Evolutionary conservation across 2,329 filamentous ascomycete genomes (phyloP).

Genomic region (Fusarium pseudograminearum): DNA sequence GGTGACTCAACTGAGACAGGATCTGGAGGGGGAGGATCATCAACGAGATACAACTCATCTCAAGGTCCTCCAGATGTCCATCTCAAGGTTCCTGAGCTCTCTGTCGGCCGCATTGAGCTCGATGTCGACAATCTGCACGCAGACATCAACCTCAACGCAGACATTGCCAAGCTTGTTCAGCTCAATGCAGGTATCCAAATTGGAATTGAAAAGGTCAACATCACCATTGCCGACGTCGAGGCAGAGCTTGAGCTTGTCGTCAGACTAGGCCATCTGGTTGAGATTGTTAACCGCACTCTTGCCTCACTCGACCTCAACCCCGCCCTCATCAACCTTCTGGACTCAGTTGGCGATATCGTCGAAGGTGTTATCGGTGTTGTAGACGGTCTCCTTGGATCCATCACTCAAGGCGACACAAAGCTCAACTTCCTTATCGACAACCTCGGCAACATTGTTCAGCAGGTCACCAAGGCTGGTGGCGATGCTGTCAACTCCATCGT

Average conservation of each 20-base stretch:
- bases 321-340: conserved; percentile 21
- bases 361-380: conserved; percentile 23
- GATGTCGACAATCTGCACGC: conserved; percentile 30
- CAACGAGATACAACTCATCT: conserved; percentile 8
- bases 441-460: conserved; percentile 28
- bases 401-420: conserved; percentile 29
- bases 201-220: conserved; percentile 30
- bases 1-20: conserved; percentile 10
- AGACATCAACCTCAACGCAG: conserved; percentile 31
- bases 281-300: conserved; percentile 30
- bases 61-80: conserved; percentile 31
- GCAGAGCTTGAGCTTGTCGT: conserved; percentile 31
- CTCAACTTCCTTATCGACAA: conserved; percentile 31
- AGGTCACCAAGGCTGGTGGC: conserved; percentile 16
- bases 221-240: conserved; percentile 26
- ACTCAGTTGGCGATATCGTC: conserved; percentile 23
- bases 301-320: conserved; percentile 29
- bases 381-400: conserved; percentile 23
- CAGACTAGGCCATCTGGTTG: conserved; percentile 21
- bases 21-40: background rate
- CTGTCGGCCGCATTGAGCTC: conserved; percentile 28
- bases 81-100: conserved; percentile 26
- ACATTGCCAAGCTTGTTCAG: conserved; percentile 24
- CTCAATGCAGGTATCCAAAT: conserved; percentile 26
- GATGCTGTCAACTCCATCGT: conserved; percentile 28